Evolutionary conservation across 805 yeast genomes (phyloP), one percentile per base, ranked within the genome.

Genomic region (Zygotorulaspora danielsina): DNA sequence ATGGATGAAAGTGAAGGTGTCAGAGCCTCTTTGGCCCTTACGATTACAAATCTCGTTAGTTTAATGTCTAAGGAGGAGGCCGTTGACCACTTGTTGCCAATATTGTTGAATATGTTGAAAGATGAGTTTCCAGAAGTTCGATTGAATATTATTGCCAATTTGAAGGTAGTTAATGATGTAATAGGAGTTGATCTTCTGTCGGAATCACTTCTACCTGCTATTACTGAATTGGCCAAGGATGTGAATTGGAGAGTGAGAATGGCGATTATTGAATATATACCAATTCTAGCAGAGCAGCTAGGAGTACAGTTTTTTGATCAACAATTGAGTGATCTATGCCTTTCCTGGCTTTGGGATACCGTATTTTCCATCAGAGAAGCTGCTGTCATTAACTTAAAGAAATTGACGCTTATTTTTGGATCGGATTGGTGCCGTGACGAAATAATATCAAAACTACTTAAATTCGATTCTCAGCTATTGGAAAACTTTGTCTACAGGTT

Each of bases 291-390:
- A 6, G 84, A 84, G 54, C 97, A 93, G 66, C 72, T 93, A 44
- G 98, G 98, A 19, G 89, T 84, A 38, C 80, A 86, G 19, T 88
- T 90, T 57, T 93, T 93, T 66, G 93, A 93, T 63, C 84, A 86
- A 60, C 95, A 89, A 55, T 72, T 93, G 49, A 88, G 95, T 48
- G 81, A 84, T 35, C 71, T 93, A 52, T 93, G 96, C 56, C 76
- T 93, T 76, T 84, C 89, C n/a, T 93, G 98, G 97, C 71, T 93
- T 49, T 89, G 97, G 96, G 99, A 93, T 67, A 84, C 89, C 4
- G 98, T 93, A 27, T 93, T 78, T 66, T 89, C 97, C 4, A 89
- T 93, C 45, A 80, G 99, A 65, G 94, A 87, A 50, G 98, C 98
- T 7, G 97, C 97, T 1, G 95, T 93, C 21, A 69, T 71, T 41